Base-by-base conservation (phyloP, 495 filamentous ascomycete genomes). In the Bacidia gigantensis region DNA sequence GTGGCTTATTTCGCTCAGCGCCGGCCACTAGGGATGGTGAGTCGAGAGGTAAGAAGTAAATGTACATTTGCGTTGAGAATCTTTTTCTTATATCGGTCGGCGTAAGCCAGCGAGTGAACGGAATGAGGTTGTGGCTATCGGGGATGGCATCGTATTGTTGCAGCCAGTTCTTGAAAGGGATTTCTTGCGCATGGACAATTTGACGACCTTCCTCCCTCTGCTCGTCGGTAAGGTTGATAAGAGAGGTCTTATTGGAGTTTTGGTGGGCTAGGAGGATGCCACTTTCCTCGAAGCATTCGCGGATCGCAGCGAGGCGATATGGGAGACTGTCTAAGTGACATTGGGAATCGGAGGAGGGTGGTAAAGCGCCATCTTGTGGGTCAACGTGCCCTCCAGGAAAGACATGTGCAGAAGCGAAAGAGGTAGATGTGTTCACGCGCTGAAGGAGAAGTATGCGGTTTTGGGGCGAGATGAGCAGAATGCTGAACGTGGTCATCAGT, bases 271-370 rank as follows among this genome's bases (percentile, higher is more conserved):
- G 74, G 14, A 98, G 66, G 39, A 97, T 86, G 0, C 92, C 92
- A 56, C 84, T 89, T 65, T 97, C 92, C 62, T 98, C 92, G 61
- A 98, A 96, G 1, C 87, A 84, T 69, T 97, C 90, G 2, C 90
- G 73, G 49, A 97, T 79, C 0, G 90, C 92, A 21, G 80, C 88
- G 12, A 83, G 64, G 11, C 88, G 71, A 58, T 95, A 95, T 5
- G 74, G 73, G 17, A 68, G 61, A 2, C 75, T 75, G 62, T 94
- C 87, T 5, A 72, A 62, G 62, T 93, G 86, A 11, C 80, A 62
- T n/a, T 64, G 63, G 0, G 60, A 55, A 32, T 65, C 61, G 3
- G 72, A 68, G 5, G 59, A 60, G 0, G 70, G 61, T 0, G 64
- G 60, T 3, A 79, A 78, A 0, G 66, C 55, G 7, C 82, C 86